These are phyloP conservation scores for Tylopilus intermedius DNA, from an alignment of 768 basidiomycete species.

Conservation along the genomic window DNA sequence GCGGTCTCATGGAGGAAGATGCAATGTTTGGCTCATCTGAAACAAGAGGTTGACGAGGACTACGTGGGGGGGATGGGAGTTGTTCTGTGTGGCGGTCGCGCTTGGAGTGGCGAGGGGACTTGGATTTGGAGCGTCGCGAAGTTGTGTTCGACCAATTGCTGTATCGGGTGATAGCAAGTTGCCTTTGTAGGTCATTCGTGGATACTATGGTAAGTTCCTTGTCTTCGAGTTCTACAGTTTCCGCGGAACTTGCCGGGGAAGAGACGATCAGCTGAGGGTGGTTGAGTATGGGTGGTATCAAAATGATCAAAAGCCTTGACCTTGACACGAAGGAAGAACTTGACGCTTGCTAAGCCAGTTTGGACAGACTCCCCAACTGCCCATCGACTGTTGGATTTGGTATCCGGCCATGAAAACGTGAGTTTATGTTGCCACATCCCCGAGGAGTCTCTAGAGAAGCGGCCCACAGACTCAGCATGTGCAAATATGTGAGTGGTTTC, in stretches of 20 bases:
- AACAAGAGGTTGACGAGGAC: constrained; percentile 15
- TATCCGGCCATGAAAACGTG: constrained; percentile 67
- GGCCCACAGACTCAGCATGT: constrained; percentile 54
- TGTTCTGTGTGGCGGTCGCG: constrained; percentile 28
- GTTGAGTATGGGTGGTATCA: constrained; percentile 12
- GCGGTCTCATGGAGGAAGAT: constrained; percentile 1
- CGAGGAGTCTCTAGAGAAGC: constrained; percentile 49
- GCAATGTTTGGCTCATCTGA: constrained; percentile 8
- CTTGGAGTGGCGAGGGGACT: constrained; percentile 48
- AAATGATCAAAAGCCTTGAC: constrained; percentile 32
- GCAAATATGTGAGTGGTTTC: constrained; percentile 49
- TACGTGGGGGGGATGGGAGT: constrained; percentile 39
- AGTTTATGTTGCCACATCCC: constrained; percentile 63
- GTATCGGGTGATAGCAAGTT: constrained; percentile 58
- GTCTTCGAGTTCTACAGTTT: constrained; percentile 66
- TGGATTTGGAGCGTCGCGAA: constrained; percentile 47
- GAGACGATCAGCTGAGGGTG: constrained; percentile 43
- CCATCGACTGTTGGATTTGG: constrained; percentile 69
- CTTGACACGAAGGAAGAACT: constrained; percentile 69
- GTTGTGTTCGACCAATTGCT: constrained; percentile 35
- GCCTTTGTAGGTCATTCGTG: constrained; percentile 65
- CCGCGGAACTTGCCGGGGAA: constrained; percentile 43
- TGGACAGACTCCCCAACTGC: constrained; percentile 73
- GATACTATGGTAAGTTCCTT: constrained; percentile 63
- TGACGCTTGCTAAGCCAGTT: constrained; percentile 58